Evolutionary conservation across 768 basidiomycete species (phyloP).

Genomic region (Boletus reticulatus): DNA sequence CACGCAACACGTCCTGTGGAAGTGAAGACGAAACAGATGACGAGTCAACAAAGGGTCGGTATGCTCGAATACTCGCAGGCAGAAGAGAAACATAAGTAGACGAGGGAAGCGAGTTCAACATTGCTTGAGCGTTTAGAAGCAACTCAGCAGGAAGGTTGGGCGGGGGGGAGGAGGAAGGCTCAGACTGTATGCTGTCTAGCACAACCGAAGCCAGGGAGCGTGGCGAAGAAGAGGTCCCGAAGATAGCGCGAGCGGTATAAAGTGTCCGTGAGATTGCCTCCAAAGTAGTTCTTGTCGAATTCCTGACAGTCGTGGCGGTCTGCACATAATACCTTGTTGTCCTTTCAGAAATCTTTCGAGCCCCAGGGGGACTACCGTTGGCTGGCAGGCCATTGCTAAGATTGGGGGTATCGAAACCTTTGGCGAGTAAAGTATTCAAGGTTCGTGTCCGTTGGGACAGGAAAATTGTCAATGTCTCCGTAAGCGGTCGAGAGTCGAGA

Average conservation of each 20-base stretch:
- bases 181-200: conserved; percentile 63
- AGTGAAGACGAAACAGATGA: conserved; percentile 55
- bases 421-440: conserved; percentile 44
- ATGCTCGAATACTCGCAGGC: conserved; percentile 65
- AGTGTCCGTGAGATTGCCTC: conserved; percentile 60
- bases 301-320: conserved; percentile 47
- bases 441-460: conserved; percentile 69
- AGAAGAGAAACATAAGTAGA: conserved; percentile 80
- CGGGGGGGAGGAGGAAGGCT: conserved; percentile 29
- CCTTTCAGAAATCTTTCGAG: conserved; percentile 1
- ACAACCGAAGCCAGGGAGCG: conserved; percentile 53
- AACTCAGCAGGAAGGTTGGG: conserved; percentile 47
- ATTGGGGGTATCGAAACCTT: conserved; percentile 24
- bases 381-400: conserved; percentile 31
- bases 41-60: conserved; percentile 84
- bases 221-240: conserved; percentile 37
- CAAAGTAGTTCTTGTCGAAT: conserved; percentile 50
- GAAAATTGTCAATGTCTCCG: conserved; percentile 67
- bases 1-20: conserved; percentile 39
- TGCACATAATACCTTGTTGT: conserved; percentile 24
- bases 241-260: conserved; percentile 53
- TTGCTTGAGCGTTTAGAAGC: conserved; percentile 59
- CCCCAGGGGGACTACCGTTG: conserved; percentile 37
- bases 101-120: conserved; percentile 75
- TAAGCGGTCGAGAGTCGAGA: conserved; percentile 81